Base-by-base conservation (phyloP, 2,329 filamentous ascomycete genomes). In the Arachnopeziza araneosa region DNA sequence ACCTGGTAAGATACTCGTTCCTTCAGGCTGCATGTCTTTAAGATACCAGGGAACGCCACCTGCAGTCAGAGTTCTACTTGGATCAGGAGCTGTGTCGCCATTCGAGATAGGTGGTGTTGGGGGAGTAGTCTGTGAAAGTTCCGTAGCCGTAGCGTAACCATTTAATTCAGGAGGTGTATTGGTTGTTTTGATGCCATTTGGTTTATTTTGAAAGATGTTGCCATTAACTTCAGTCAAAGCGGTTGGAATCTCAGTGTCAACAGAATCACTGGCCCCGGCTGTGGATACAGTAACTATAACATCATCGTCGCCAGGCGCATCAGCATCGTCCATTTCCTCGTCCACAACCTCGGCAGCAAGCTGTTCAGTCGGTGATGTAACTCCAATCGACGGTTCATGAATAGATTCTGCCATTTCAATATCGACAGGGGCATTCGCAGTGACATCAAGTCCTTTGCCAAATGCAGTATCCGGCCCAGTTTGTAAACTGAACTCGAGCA, bases 21-120 rank as follows among this genome's bases (percentile, higher is more conserved):
- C 93, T 57, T 85, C 70, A 58, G 90, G 88, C 56, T 95, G 85
- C 71, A 96, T 96, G 9, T 84, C 82, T 69, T 90, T 84, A 61
- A 96, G 83, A 73, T 96, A 96, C 91, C 92, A 97, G 8, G 91
- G 85, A 14, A 96, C 79, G 36, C 93, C 93, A 60, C 93, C 93
- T 54, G 88, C 81, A 1, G 82, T 82, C 52, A 91, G 77, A 12
- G 65, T 62, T 14, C 68, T 66, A 10, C 58, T 54, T 22, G 55
- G 61, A 14, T 69, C 68, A 52, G 50, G 60, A 44, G 50, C 63
- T 30, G 59, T 63, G 63, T 82, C 84, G 52, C 82, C 82, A 64
- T 84, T 86, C 0, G 84, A 89, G 56, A 85, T 81, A 1, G 87
- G 87, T 24, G 87, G 87, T 1, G 87, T 90, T 12, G 87, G 83